A percentile compares a stretch with the other conserved stretches of the same genome.
These are phyloP conservation scores for Dianthus caryophyllus DNA, from an alignment of 148 eudicot genomes.

Conservation along the genomic window DNA sequence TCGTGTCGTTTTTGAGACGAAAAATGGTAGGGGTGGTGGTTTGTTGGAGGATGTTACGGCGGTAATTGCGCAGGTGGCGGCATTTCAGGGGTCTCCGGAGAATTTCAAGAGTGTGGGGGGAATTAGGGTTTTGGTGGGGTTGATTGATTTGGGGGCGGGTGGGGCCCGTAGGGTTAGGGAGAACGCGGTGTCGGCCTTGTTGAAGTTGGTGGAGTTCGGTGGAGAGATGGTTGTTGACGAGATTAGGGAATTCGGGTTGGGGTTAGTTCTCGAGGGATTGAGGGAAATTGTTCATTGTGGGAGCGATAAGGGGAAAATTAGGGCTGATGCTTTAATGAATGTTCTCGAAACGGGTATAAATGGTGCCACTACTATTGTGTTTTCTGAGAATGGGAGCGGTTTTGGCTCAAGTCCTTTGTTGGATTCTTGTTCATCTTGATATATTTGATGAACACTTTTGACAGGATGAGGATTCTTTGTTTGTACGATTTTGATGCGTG, in stretches of 20 bases:
- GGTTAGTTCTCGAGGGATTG: conserved; percentile 49
- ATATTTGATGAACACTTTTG: neutral
- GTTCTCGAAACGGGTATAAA: conserved; percentile 36
- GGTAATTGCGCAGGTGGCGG: conserved; percentile 79
- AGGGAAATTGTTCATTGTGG: conserved; percentile 56
- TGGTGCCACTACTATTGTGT: neutral
- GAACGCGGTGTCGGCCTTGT: conserved; percentile 50
- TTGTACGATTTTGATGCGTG: neutral
- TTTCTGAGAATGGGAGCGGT: conserved; percentile 17
- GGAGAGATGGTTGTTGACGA: conserved; percentile 41
- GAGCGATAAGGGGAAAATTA: conserved; percentile 57
- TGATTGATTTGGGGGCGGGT: conserved; percentile 56
- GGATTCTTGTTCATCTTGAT: conserved; percentile 23
- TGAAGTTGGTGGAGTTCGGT: conserved; percentile 67
- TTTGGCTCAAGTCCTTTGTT: conserved; percentile 19
- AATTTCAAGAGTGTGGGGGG: conserved; percentile 55
- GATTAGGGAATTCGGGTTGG: conserved; percentile 34
- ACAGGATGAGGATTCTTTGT: neutral
- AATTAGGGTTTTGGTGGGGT: conserved; percentile 51
- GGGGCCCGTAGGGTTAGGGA: conserved; percentile 39
- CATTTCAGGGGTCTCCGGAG: conserved; percentile 39
- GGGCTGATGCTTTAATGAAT: conserved; percentile 55
- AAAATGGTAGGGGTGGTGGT: conserved; percentile 51
- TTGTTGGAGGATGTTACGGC: conserved; percentile 83
- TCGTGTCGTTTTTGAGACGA: conserved; percentile 28